These are phyloP conservation scores for Penicillium capsulatum DNA, from an alignment of 2,329 filamentous ascomycete species.

Conservation along the genomic window DNA sequence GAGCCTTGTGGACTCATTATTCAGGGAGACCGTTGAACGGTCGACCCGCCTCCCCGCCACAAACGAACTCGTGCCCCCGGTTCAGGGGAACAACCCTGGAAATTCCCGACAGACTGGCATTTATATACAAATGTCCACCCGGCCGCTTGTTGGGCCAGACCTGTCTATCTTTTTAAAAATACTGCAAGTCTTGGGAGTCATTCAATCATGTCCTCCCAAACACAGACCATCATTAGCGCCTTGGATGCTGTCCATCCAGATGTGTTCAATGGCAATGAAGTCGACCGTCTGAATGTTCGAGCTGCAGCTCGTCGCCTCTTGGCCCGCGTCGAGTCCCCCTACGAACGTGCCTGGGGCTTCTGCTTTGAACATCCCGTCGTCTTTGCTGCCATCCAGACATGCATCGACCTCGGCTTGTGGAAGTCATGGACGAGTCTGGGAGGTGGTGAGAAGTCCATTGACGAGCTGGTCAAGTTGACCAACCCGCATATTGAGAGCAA, in stretches of 20 bases:
- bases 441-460: conserved; percentile 26
- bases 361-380: conserved; percentile 30
- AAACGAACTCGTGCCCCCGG: too few species aligned
- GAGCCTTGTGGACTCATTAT: too few species aligned
- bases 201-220: conserved; percentile 14
- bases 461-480: conserved; percentile 27
- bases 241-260: conserved; percentile 19
- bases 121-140: too few species aligned
- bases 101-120: too few species aligned
- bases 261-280: conserved; percentile 17
- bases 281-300: conserved; percentile 24
- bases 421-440: conserved; percentile 27
- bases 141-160: too few species aligned
- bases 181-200: too few species aligned
- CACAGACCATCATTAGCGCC: conserved; percentile 14
- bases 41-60: too few species aligned
- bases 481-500: conserved; percentile 24
- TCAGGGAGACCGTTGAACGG: too few species aligned
- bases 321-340: conserved; percentile 30
- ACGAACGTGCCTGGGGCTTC: conserved; percentile 32
- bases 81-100: too few species aligned
- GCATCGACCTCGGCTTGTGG: conserved; percentile 32
- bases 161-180: too few species aligned
- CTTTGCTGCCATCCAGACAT: conserved; percentile 28
- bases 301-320: conserved; percentile 29